phyloP scores from a whole-genome alignment of 1,284 basidiomycete genomes.

The Inonotus obliquus region DNA sequence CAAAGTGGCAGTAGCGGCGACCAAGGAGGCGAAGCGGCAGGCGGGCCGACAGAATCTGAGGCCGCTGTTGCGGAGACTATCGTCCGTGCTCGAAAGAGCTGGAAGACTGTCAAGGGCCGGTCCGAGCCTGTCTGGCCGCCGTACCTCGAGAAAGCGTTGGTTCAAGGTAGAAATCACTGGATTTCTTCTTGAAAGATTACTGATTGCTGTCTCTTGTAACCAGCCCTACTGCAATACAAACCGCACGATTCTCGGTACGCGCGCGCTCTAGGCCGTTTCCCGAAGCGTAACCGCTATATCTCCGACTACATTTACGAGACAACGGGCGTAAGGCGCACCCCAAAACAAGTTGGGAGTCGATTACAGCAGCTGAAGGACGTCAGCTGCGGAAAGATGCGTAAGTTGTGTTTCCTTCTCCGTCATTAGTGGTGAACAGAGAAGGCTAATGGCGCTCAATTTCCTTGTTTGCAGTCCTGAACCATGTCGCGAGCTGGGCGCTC shows the following conservation, averaged over 20 bases:
- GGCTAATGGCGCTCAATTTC: neutral
- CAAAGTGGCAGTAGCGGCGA: neutral
- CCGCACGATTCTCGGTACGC: constrained; percentile 67
- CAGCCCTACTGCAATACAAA: constrained; percentile 52
- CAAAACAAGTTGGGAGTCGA: constrained; percentile 71
- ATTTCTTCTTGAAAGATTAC: neutral
- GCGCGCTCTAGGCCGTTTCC: constrained; percentile 63
- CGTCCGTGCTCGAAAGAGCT: constrained; percentile 62
- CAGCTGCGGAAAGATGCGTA: constrained; percentile 58
- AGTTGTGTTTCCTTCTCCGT: constrained; percentile 27
- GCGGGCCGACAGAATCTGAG: neutral
- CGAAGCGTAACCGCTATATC: constrained; percentile 69
- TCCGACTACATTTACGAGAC: constrained; percentile 61
- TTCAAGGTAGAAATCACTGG: constrained; percentile 48
- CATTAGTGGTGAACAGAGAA: neutral
- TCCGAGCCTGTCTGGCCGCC: constrained; percentile 73
- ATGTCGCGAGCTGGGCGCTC: constrained; percentile 17
- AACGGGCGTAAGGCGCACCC: constrained; percentile 59
- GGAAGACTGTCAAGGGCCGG: constrained; percentile 64
- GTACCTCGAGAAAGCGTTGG: constrained; percentile 66
- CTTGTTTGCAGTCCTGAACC: constrained; percentile 9
- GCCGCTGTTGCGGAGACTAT: constrained; percentile 51
- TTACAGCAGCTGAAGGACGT: constrained; percentile 69
- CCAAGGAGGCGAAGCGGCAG: neutral
- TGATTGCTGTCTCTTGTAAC: neutral